A percentile compares a stretch with the other conserved stretches of the same genome.
Conservation (phyloP, 352 stramenopile species). For the Globisporangium middletonii region DNA sequence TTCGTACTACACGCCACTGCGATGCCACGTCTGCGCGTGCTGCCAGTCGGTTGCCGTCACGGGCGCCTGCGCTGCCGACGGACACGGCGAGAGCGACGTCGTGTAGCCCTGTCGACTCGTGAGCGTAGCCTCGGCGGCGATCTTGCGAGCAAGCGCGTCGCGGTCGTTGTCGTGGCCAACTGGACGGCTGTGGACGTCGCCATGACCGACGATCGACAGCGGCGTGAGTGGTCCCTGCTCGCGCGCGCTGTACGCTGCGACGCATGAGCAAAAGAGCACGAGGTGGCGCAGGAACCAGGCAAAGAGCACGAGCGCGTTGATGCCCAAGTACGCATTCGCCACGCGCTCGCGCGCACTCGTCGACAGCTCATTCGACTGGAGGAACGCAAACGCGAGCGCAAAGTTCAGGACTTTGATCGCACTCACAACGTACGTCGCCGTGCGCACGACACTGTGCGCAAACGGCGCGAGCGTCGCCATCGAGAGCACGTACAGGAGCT, state of each 20-base stretch:
- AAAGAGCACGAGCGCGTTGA: slow-evolving; percentile 25
- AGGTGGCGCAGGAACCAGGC: slow-evolving; percentile 25
- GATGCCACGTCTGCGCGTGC: slow-evolving; percentile 12
- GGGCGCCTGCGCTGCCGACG: slow-evolving; percentile 16
- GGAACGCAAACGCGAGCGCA: slow-evolving; percentile 27
- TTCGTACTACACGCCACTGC: too few relatives aligned
- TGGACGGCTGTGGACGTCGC: too few relatives aligned
- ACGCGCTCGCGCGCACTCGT: slow-evolving; percentile 6
- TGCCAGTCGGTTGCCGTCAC: slow-evolving; percentile 27
- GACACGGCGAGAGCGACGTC: slow-evolving; percentile 21
- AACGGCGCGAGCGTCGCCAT: slow-evolving; percentile 31
- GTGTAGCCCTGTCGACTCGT: slow-evolving; percentile 2
- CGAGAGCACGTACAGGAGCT: slow-evolving; percentile 24
- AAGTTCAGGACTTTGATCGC: slow-evolving; percentile 27
- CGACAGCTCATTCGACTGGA: slow-evolving; percentile 19
- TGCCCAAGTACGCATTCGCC: slow-evolving; percentile 21
- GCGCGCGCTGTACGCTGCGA: slow-evolving; percentile 10
- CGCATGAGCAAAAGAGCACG: slow-evolving; percentile 16
- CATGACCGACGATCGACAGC: background rate
- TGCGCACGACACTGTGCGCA: slow-evolving; percentile 9
- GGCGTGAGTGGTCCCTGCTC: slow-evolving; percentile 1
- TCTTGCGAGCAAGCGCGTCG: background rate
- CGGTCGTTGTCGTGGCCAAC: background rate
- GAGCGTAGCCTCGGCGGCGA: too few relatives aligned
- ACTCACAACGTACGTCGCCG: slow-evolving; percentile 10